phyloP scores from a whole-genome alignment of 495 filamentous ascomycete genomes.

The Hypoxylon fragiforme region DNA sequence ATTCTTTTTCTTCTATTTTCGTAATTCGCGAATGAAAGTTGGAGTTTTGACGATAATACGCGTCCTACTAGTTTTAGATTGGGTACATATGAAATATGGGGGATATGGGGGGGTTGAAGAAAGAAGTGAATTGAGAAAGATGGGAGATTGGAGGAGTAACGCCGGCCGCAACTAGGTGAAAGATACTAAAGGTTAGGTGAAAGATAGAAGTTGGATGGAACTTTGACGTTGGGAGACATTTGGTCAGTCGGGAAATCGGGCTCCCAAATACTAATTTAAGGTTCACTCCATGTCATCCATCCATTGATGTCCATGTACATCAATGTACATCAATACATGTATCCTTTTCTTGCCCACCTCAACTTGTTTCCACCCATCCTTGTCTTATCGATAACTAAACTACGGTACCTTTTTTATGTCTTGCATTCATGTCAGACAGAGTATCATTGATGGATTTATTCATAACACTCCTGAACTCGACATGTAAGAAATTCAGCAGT shows the following conservation, averaged over 20 bases:
- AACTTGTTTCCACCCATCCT: not conserved
- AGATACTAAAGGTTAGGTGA: not conserved
- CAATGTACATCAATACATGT: not conserved
- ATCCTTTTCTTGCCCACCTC: not conserved
- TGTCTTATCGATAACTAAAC: too few relatives aligned
- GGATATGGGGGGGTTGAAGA: too few relatives aligned
- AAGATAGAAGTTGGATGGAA: not conserved
- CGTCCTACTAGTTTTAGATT: slow-evolving; percentile 3
- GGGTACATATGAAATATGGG: too few relatives aligned
- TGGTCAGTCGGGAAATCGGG: slow-evolving; percentile 24
- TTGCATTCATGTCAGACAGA: too few relatives aligned
- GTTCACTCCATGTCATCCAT: slow-evolving; percentile 18
- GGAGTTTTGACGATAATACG: not conserved
- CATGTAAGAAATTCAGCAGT: too few relatives aligned
- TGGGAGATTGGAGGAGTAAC: slow-evolving; percentile 8
- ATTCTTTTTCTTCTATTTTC: too few relatives aligned
- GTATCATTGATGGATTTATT: too few relatives aligned
- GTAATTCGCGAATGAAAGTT: slow-evolving; percentile 15
- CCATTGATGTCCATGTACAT: not conserved
- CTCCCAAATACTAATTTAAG: slow-evolving; percentile 26
- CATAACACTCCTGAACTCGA: too few relatives aligned
- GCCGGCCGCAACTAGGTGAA: not conserved
- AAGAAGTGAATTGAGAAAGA: too few relatives aligned
- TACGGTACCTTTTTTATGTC: too few relatives aligned
- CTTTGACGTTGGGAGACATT: slow-evolving; percentile 11